A percentile compares a stretch with the other conserved stretches of the same genome.
phyloP scores from a whole-genome alignment of 1,139 yeast genomes.

The Arxiozyma slooffiae region DNA sequence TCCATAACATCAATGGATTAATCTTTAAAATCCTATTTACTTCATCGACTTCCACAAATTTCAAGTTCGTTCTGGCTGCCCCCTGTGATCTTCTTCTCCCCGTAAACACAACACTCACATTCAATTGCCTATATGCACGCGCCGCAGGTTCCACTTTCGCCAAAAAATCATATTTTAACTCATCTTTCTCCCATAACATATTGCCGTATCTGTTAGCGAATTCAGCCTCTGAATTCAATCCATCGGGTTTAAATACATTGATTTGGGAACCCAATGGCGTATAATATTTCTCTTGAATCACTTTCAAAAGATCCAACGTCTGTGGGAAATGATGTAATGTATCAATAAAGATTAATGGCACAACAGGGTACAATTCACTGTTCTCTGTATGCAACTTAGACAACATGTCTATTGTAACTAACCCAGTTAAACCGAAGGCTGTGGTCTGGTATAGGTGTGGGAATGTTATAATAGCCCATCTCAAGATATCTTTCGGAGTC shows the following conservation, averaged over 20 bases:
- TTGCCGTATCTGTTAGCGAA: constrained; percentile 64
- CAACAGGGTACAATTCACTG: constrained; percentile 15
- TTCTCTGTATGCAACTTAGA: constrained; percentile 38
- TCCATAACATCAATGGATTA: constrained; percentile 84
- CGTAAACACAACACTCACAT: constrained; percentile 75
- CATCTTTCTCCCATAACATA: constrained; percentile 75
- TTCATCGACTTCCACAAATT: constrained; percentile 67
- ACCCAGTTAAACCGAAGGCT: constrained; percentile 89
- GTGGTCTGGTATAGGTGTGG: constrained; percentile 84
- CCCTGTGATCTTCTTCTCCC: constrained; percentile 92
- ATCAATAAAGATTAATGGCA: constrained; percentile 78
- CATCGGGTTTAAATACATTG: constrained; percentile 58
- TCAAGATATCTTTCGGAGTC: constrained; percentile 61
- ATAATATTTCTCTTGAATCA: constrained; percentile 45
- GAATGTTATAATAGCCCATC: constrained; percentile 75
- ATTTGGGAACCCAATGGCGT: constrained; percentile 34
- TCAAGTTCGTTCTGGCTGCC: constrained; percentile 64
- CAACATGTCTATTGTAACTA: constrained; percentile 78
- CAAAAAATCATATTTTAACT: constrained; percentile 67
- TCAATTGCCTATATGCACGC: constrained; percentile 65
- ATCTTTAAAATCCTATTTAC: constrained; percentile 66
- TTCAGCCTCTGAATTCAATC: constrained; percentile 48
- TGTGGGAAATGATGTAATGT: constrained; percentile 91
- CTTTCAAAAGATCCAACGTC: constrained; percentile 64
- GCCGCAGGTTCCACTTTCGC: constrained; percentile 91